Percentiles rank a stretch among this genome's conserved stretches.
Evolutionary conservation across 2,329 filamentous ascomycete species (phyloP).

Genomic region (Curvularia verruculosa): DNA sequence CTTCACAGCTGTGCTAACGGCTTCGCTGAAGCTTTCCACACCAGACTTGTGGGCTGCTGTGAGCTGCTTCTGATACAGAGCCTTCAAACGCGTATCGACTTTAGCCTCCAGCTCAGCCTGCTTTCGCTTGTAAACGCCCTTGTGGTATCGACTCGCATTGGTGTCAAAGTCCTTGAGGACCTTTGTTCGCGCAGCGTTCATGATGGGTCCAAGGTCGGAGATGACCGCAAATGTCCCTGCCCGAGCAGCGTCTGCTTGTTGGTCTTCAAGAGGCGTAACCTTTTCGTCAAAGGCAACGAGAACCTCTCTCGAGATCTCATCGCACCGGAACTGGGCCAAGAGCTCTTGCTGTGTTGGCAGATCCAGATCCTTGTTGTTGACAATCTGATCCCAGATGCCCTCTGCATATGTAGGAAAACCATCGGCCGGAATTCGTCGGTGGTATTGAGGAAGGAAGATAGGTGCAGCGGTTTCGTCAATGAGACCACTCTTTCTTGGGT

Average conservation of each 20-base stretch:
- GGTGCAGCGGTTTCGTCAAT: constrained; percentile 76
- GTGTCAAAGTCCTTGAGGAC: constrained; percentile 84
- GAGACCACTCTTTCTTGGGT: constrained; percentile 65
- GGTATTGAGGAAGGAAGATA: constrained; percentile 91
- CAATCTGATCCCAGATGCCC: constrained; percentile 97
- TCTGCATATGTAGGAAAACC: constrained; percentile 95
- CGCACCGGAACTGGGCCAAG: constrained; percentile 94
- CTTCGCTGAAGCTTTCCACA: constrained; percentile 81
- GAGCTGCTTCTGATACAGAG: constrained; percentile 86
- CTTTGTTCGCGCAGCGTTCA: constrained; percentile 73
- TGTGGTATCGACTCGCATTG: constrained; percentile 94
- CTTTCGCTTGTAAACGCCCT: constrained; percentile 90
- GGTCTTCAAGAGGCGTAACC: constrained; percentile 84
- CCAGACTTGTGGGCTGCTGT: constrained; percentile 87
- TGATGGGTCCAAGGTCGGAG: constrained; percentile 73
- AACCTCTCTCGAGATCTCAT: constrained; percentile 93
- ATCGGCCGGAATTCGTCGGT: constrained; percentile 92
- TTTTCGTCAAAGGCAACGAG: constrained; percentile 79
- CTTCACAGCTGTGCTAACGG: constrained; percentile 87
- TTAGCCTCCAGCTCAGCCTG: constrained; percentile 82
- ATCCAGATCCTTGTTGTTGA: constrained; percentile 97
- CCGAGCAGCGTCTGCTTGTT: constrained; percentile 75
- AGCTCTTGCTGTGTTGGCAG: constrained; percentile 96
- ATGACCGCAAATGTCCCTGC: constrained; percentile 77
- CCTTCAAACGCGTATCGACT: constrained; percentile 85